Base-by-base conservation (phyloP, 257 asterid genomes). In the Primulina huaijiensis region DNA sequence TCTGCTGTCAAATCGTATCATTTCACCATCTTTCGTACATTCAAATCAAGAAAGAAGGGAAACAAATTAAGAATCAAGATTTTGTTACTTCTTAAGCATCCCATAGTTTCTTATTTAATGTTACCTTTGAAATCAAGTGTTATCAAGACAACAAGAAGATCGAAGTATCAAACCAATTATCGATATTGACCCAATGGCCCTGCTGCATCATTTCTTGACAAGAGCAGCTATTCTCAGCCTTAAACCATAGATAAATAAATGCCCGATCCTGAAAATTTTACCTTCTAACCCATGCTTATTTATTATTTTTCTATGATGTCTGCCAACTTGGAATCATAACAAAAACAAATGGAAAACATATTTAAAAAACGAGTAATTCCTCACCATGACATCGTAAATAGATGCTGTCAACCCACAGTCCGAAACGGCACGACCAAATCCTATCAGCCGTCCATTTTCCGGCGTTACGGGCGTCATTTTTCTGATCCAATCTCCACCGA, bases 371-470 rank as follows among this genome's bases (percentile, higher is more conserved):
- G 14, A 20, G 33, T 30, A 11, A 1, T n/a, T 37, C 69, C 86
- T 72, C n/a, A 93, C 99, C 96, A 89, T 85, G 59, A 90, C 87
- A 80, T 93, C 99, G 61, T 93, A 78, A 21, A 89, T 84, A 2
- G 96, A 82, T 17, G 97, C 97, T 63, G 96, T 85, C 52, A 93
- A 73, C 31, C 86, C 92, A 70, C 77, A 70, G 83, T 93, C 99
- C 2, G 99, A 87, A 73, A 90, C 95, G 4, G 91, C 97, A 1
- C 97, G 91, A 53, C 97, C 96, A 38, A 93, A 93, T 61, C 99
- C 99, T 55, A 93, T 76, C 77, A 93, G 77, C 68, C 61, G 78
- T 30, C 99, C 96, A 60, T 86, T 87, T 23, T 77, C 83, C 72
- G 94, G 97, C 69, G 89, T 80, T 69, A 84, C 81, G 2, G 95